Evolutionary conservation across 1,284 basidiomycete species (phyloP).

Genomic region (Inonotus obliquus): DNA sequence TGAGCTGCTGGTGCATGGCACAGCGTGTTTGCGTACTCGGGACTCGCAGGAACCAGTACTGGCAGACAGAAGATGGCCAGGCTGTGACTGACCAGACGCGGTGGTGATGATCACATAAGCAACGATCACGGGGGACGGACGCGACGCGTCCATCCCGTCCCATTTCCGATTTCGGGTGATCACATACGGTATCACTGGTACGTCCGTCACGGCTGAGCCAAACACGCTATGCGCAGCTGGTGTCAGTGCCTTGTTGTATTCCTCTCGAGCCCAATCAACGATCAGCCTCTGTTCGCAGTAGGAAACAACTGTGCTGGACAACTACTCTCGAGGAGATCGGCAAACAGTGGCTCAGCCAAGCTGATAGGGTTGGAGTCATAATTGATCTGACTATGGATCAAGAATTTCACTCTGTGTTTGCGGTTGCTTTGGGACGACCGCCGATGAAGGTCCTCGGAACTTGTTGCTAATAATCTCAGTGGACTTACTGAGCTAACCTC

Average conservation of each 20-base stretch:
- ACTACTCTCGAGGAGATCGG: neutral
- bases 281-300: neutral
- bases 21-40: neutral
- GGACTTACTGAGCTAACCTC: neutral
- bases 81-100: neutral
- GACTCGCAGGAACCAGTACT: conserved; percentile 1
- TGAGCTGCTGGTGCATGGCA: conserved; percentile 68
- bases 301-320: neutral
- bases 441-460: neutral
- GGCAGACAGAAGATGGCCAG: neutral
- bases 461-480: neutral
- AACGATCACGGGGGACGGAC: neutral
- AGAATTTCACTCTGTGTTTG: neutral
- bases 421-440: neutral
- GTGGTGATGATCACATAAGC: conserved; percentile 1
- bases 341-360: neutral
- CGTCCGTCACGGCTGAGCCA: too few species aligned
- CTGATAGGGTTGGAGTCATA: neutral
- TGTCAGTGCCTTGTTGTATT: neutral
- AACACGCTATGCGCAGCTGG: neutral
- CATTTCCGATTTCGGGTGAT: neutral
- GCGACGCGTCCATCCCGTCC: neutral
- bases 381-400: neutral
- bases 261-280: neutral
- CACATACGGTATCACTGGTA: too few species aligned